phyloP scores from a whole-genome alignment of 2,329 filamentous ascomycete genomes.

The Aspergillus awamori region DNA sequence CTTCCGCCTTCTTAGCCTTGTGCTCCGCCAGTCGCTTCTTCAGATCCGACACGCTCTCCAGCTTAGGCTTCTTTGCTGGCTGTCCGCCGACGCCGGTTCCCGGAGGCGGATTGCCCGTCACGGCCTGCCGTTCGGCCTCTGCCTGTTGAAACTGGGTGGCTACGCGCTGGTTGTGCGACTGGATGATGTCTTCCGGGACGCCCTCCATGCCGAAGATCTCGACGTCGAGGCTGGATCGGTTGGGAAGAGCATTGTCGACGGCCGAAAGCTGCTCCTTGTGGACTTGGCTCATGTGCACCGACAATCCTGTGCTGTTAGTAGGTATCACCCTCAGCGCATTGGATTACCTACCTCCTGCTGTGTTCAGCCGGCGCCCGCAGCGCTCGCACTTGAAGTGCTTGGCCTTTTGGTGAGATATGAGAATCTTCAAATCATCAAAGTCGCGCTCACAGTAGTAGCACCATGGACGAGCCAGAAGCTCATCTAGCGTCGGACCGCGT shows the following conservation, averaged over 20 bases:
- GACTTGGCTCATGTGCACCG: constrained; percentile 97
- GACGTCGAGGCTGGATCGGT: constrained; percentile 80
- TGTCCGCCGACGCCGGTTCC: constrained; percentile 53
- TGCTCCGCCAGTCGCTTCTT: constrained; percentile 79
- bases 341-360: constrained; percentile 75
- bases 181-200: constrained; percentile 81
- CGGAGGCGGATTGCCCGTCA: constrained; percentile 80
- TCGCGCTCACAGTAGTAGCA: constrained; percentile 99
- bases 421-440: constrained; percentile 94
- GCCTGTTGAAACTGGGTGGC: constrained; percentile 82
- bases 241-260: constrained; percentile 90
- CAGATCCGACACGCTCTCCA: constrained; percentile 75
- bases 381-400: constrained; percentile 98
- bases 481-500: constrained; percentile 83
- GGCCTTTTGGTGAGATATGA: constrained; percentile 97
- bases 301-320: constrained; percentile 65
- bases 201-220: constrained; percentile 99
- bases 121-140: constrained; percentile 77
- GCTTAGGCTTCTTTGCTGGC: constrained; percentile 65
- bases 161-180: constrained; percentile 84
- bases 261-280: constrained; percentile 88
- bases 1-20: constrained; percentile 67
- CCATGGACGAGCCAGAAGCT: constrained; percentile 85
- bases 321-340: background rate
- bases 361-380: constrained; percentile 86